Base-by-base conservation (phyloP, 176 grass and related monocot species). In the Puccinellia tenuiflora region DNA sequence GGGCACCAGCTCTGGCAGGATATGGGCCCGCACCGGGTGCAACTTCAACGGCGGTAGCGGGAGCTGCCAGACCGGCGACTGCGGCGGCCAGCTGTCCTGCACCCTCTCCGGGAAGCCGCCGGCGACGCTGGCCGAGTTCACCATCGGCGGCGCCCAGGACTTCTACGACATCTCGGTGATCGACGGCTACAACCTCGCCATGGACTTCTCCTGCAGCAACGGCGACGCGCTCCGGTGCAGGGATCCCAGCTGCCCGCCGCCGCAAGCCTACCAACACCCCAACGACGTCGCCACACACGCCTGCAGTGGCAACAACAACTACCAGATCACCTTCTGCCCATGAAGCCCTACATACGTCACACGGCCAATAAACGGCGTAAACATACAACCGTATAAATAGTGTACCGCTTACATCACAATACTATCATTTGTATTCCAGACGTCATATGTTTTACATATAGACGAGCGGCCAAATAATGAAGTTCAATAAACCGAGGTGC, bases 61-160 rank as follows among this genome's bases (percentile, higher is more conserved):
- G 9, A 52, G 33, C 11, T 77, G 73, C 82, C 2, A 0, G 45
- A 84, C 73, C 60, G 82, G 82, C n/a, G 60, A 84, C 34, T 77
- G 82, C 69, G 25, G 0, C 18, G 77, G 75, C 21, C 38, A 9
- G 14, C 21, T 79, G 1, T 8, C 25, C 13, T 85, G 84, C 84
- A 5, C 0, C 3, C 6, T 60, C 21, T 62, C 75, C 39, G 84
- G 84, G 8, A 7, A 31, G 77, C 40, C 29, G 3, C 85, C 78
- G 3, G 29, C 79, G 29, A 82, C 79, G 37, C 37, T 77, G 35
- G 85, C 71, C 14, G 79, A 87, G 71, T 76, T 28, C 85, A 81
- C 46, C 45, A 1, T 79, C 40, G 76, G 40, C 40, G 7, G 18
- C 46, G 30, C 28, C 28, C 60, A 2, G 9, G 46, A 81, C 63